These are phyloP conservation scores for Taphrina pruni DNA, from an alignment of 1,139 yeast species.

Conservation along the genomic window DNA sequence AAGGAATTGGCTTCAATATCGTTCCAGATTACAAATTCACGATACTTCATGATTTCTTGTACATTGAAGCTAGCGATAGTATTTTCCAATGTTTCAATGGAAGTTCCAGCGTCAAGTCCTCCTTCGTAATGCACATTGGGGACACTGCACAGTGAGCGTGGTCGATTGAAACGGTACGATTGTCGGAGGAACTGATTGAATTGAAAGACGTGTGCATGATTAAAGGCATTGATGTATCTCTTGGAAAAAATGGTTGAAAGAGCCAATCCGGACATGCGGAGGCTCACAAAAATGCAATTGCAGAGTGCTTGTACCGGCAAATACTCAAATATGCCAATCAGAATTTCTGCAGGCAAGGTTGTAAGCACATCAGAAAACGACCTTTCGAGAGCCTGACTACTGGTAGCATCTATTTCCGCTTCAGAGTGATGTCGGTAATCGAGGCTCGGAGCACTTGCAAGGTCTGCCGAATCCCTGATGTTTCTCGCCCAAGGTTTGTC, in stretches of 20 bases:
- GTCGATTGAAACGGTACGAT: constrained; percentile 4
- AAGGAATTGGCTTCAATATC: neutral
- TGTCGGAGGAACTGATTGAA: neutral
- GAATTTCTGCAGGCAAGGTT: neutral
- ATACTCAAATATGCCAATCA: neutral
- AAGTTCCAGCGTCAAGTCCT: neutral
- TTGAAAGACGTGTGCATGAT: constrained; percentile 1
- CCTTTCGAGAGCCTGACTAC: neutral
- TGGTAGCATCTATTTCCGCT: neutral
- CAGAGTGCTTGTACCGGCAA: neutral
- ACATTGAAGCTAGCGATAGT: constrained; percentile 2
- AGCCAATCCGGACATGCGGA: neutral
- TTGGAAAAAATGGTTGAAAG: constrained; percentile 3
- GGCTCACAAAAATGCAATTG: constrained; percentile 4
- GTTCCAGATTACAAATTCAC: neutral
- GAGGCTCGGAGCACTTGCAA: no score
- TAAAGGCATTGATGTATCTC: neutral
- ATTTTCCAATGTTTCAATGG: neutral
- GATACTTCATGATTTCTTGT: neutral
- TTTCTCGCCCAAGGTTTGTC: neutral
- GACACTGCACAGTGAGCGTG: neutral
- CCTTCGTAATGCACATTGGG: neutral
- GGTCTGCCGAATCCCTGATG: no score
- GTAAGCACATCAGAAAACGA: neutral
- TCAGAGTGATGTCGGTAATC: no score